Conservation (phyloP, 2,329 filamentous ascomycete genomes). For the Claviceps sp. region DNA sequence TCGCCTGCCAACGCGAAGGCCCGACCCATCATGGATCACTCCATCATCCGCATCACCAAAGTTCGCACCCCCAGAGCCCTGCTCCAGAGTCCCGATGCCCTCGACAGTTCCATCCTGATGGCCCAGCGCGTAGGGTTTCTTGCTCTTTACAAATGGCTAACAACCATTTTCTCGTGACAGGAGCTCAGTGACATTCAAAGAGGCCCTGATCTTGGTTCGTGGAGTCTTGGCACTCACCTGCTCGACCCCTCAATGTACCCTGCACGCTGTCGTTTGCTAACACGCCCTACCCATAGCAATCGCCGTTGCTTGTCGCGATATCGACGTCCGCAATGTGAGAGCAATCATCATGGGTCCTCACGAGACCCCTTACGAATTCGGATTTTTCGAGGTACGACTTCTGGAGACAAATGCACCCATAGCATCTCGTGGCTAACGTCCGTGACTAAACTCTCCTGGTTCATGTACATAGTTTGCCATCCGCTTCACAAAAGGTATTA, state of each 20-base stretch:
- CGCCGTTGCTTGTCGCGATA: slow-evolving; percentile 74
- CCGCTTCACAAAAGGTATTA: slow-evolving; percentile 58
- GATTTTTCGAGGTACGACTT: slow-evolving; percentile 74
- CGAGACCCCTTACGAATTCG: slow-evolving; percentile 92
- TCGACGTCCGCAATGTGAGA: slow-evolving; percentile 76
- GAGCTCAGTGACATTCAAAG: slow-evolving; percentile 80
- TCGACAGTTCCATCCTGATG: slow-evolving; percentile 6
- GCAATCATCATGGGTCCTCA: slow-evolving; percentile 86
- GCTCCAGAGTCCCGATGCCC: slow-evolving; percentile 3
- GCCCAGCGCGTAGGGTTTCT: slow-evolving; percentile 6
- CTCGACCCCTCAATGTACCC: slow-evolving; percentile 4
- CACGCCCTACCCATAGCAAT: slow-evolving; percentile 42
- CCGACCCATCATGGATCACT: slow-evolving; percentile 48
- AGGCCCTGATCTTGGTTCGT: slow-evolving; percentile 68
- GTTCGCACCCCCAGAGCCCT: slow-evolving; percentile 30
- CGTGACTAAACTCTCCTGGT: background rate
- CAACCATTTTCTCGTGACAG: slow-evolving; percentile 26
- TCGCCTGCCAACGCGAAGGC: background rate
- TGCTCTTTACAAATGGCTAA: slow-evolving; percentile 5
- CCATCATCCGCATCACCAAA: slow-evolving; percentile 77
- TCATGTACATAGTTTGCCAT: slow-evolving; percentile 48
- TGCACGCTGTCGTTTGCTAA: background rate
- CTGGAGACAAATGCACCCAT: background rate
- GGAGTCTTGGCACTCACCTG: background rate
- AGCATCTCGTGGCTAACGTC: background rate